Conservation (phyloP, 768 basidiomycete genomes). For the Chlorophyllum brunneum region DNA sequence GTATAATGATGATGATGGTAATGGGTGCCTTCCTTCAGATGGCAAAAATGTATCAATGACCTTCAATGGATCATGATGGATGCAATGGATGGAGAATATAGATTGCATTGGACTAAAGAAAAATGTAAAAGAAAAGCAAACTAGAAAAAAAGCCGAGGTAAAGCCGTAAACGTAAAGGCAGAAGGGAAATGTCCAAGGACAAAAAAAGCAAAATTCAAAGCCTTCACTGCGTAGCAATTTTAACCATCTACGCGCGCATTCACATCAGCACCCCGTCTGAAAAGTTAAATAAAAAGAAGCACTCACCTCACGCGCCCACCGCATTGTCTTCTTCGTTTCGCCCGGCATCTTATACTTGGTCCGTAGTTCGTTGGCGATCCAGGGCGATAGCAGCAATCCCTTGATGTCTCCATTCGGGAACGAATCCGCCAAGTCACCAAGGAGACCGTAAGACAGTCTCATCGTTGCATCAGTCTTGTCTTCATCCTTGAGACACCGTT, state of each 20-base stretch:
- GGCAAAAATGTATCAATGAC: conserved; percentile 32
- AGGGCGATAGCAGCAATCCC: conserved; percentile 70
- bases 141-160: background rate
- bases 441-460: conserved; percentile 74
- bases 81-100: conserved; percentile 22
- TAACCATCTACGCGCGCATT: conserved; percentile 57
- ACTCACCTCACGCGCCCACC: conserved; percentile 90
- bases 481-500: conserved; percentile 73
- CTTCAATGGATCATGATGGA: conserved; percentile 13
- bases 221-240: conserved; percentile 69
- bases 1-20: conserved; percentile 34
- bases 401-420: conserved; percentile 83
- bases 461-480: conserved; percentile 78
- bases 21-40: conserved; percentile 61
- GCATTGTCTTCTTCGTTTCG: conserved; percentile 85
- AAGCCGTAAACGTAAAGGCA: background rate
- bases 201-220: conserved; percentile 19
- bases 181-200: conserved; percentile 17
- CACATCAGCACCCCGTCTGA: background rate
- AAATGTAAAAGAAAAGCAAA: conserved; percentile 25
- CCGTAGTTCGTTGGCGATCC: conserved; percentile 74
- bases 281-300: background rate
- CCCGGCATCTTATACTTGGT: conserved; percentile 67
- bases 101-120: conserved; percentile 42
- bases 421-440: conserved; percentile 90